Conservation (phyloP, 306 rosid species). For the Comarum palustre region DNA sequence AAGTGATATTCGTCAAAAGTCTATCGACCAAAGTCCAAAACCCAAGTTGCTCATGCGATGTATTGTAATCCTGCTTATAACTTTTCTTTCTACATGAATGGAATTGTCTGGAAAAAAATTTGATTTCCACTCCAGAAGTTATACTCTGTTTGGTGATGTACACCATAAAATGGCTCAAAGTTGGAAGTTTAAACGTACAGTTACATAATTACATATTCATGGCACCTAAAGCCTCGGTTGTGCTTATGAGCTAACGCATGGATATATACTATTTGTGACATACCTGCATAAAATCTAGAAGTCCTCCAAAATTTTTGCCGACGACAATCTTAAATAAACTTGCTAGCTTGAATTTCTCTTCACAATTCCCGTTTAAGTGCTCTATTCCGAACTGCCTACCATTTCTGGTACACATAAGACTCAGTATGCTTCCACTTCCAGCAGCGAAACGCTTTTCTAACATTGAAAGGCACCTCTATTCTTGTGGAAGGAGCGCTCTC, state of each 20-base stretch:
- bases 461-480: slow-evolving; percentile 34
- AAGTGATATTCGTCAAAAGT: not conserved
- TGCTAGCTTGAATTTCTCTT: not conserved
- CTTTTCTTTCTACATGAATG: not conserved
- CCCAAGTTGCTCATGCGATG: not conserved
- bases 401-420: not conserved
- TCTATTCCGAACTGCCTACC: not conserved
- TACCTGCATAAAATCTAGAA: not conserved
- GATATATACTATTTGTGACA: not conserved
- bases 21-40: not conserved
- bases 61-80: not conserved
- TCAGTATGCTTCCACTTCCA: not conserved
- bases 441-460: slow-evolving; percentile 7
- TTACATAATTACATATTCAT: not conserved
- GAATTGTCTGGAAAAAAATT: not conserved
- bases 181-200: not conserved
- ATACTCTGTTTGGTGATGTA: not conserved
- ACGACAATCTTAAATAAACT: not conserved
- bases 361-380: not conserved
- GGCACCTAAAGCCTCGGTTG: not conserved
- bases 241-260: not conserved
- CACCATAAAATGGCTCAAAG: not conserved
- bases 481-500: slow-evolving; percentile 92
- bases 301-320: not conserved
- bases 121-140: not conserved